Conservation (phyloP, 2,329 filamentous ascomycete genomes). For the Fusarium dimerum region DNA sequence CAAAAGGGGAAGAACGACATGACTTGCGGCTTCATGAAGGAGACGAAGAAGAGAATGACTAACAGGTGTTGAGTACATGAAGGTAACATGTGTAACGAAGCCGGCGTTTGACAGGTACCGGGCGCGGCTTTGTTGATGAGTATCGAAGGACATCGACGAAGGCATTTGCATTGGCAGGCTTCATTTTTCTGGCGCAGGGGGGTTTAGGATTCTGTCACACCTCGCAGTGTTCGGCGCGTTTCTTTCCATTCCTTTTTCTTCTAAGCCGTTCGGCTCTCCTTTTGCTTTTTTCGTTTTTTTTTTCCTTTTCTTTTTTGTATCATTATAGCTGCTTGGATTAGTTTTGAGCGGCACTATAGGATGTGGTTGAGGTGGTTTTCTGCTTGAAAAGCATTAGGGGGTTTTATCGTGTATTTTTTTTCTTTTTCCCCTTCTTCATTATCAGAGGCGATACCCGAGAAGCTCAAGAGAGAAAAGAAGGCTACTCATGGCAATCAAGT, state of each 20-base stretch:
- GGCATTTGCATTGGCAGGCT: conserved; percentile 28
- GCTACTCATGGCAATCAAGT: conserved; percentile 10
- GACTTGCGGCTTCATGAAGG: neutral
- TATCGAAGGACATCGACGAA: conserved; percentile 10
- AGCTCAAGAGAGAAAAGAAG: conserved; percentile 15
- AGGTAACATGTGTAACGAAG: conserved; percentile 25
- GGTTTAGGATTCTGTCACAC: conserved; percentile 11
- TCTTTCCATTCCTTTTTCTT: no score
- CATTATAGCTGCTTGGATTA: conserved; percentile 16
- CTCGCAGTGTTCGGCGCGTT: conserved; percentile 4
- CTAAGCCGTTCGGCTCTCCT: no score
- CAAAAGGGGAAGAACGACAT: neutral
- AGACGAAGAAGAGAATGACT: neutral
- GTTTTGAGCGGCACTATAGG: conserved; percentile 12
- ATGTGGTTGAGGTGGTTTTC: conserved; percentile 3
- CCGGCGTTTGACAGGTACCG: conserved; percentile 26
- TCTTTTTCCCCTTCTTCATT: conserved; percentile 32
- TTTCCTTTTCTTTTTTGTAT: conserved; percentile 17
- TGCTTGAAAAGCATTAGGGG: conserved; percentile 6
- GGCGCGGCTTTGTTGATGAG: conserved; percentile 9
- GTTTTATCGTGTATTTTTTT: conserved; percentile 15
- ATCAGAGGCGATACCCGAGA: conserved; percentile 31
- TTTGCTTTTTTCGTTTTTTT: conserved; percentile 1
- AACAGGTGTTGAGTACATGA: neutral
- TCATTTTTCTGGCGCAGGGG: conserved; percentile 27